Evolutionary conservation across 106 monocot genomes (phyloP).

Genomic region (Dendrobium chrysotoxum): DNA sequence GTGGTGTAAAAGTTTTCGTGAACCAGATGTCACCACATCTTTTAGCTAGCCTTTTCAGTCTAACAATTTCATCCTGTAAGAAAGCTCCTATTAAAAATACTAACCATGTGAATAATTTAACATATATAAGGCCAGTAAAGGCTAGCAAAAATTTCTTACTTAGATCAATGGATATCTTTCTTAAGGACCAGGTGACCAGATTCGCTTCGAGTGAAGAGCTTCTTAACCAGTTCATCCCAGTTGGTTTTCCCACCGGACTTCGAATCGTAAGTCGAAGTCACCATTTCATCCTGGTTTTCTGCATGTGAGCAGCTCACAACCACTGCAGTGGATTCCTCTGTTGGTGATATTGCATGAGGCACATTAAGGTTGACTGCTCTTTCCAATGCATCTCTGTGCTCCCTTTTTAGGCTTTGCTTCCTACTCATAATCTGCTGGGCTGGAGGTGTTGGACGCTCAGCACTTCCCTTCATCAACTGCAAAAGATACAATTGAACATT

Average conservation of each 20-base stretch:
- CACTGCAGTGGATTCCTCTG: constrained; percentile 6
- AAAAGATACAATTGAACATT: background rate
- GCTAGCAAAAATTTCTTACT: background rate
- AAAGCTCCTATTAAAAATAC: no score
- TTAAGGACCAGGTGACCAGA: constrained; percentile 38
- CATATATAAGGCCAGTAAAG: no score
- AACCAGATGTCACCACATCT: no score
- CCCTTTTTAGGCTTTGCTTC: constrained; percentile 49
- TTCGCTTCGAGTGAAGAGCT: constrained; percentile 35
- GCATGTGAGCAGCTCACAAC: background rate
- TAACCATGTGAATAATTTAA: no score
- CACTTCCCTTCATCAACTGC: constrained; percentile 56
- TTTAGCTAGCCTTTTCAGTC: no score
- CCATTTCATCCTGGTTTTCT: background rate
- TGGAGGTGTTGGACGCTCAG: constrained; percentile 23
- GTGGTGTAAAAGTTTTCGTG: no score
- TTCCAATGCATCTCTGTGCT: constrained; percentile 71
- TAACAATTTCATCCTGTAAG: no score
- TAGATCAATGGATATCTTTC: constrained; percentile 13
- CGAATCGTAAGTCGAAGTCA: background rate
- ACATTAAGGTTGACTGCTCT: constrained; percentile 59
- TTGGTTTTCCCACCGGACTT: constrained; percentile 14
- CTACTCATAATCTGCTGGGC: constrained; percentile 61
- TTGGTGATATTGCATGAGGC: constrained; percentile 44
- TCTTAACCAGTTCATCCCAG: constrained; percentile 38